Conservation (phyloP, 2,329 filamentous ascomycete genomes). For the Hawksworthiomyces lignivorus region DNA sequence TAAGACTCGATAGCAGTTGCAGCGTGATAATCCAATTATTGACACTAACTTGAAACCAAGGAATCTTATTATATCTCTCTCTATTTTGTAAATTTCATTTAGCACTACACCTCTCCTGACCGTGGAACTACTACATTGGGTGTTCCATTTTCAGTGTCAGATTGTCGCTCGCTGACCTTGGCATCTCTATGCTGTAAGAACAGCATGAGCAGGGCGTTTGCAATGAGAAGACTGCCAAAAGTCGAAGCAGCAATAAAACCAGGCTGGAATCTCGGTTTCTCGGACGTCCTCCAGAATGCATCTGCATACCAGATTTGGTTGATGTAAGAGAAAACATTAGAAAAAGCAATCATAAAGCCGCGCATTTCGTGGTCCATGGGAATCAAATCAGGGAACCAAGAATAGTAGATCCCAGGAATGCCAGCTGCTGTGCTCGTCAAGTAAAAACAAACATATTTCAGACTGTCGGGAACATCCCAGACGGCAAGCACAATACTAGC, state of each 20-base stretch:
- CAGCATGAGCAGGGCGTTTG: no score
- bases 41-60: no score
- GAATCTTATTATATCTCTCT: no score
- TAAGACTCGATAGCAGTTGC: no score
- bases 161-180: no score
- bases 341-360: slow-evolving; percentile 10
- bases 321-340: slow-evolving; percentile 9
- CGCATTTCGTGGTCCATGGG: slow-evolving; percentile 10
- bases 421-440: slow-evolving; percentile 55
- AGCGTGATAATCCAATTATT: no score
- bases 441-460: slow-evolving; percentile 58
- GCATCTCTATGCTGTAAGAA: no score
- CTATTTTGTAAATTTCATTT: no score
- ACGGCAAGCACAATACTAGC: slow-evolving; percentile 7
- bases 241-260: slow-evolving; percentile 2
- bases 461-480: slow-evolving; percentile 7
- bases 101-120: no score
- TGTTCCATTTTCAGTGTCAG: no score
- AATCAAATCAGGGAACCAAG: slow-evolving; percentile 11
- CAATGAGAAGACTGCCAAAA: no score
- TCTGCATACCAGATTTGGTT: slow-evolving; percentile 11
- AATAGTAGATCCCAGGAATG: slow-evolving; percentile 20
- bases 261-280: slow-evolving; percentile 3
- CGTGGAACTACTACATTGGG: no score
- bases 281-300: slow-evolving; percentile 5